Evolutionary conservation across 139 green algal species (phyloP).

Genomic region (Chlamydomonas incerta): DNA sequence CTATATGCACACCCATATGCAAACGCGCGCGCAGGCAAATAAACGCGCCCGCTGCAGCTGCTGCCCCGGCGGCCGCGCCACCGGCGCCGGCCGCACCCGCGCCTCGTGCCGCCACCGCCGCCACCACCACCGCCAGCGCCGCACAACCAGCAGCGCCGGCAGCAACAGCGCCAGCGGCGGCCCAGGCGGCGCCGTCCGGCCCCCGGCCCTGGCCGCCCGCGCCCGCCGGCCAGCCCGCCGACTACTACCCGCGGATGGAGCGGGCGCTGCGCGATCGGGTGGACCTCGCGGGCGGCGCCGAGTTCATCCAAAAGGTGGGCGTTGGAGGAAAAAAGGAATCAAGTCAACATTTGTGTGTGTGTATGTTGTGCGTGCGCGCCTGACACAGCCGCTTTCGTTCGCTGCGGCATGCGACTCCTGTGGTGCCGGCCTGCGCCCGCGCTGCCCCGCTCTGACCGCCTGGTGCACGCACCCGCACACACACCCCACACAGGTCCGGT

Average conservation of each 20-base stretch:
- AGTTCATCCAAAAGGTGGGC: not conserved
- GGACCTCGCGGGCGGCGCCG: not conserved
- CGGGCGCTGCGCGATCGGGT: not conserved
- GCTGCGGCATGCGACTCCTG: no score
- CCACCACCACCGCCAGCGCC: not conserved
- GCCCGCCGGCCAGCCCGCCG: constrained; percentile 1
- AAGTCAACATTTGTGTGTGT: no score
- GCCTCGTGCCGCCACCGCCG: not conserved
- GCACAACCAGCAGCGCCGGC: not conserved
- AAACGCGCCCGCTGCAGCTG: not conserved
- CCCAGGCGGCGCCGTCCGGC: not conserved
- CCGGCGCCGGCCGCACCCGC: not conserved
- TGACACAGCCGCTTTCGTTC: no score
- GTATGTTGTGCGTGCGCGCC: not conserved
- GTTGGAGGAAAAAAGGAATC: no score
- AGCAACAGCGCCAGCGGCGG: no score
- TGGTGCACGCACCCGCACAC: no score
- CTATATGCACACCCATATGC: not conserved
- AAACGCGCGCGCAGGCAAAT: not conserved
- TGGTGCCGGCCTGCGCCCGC: no score
- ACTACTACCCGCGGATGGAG: constrained; percentile 13
- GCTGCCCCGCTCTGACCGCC: no score
- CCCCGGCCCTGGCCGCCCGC: not conserved
- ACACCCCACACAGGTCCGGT: not conserved
- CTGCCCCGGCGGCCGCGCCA: not conserved